Evolutionary conservation across 1,139 yeast genomes (phyloP), one percentile per base, ranked within the genome.

Genomic region (Tardiomyces blankii): DNA sequence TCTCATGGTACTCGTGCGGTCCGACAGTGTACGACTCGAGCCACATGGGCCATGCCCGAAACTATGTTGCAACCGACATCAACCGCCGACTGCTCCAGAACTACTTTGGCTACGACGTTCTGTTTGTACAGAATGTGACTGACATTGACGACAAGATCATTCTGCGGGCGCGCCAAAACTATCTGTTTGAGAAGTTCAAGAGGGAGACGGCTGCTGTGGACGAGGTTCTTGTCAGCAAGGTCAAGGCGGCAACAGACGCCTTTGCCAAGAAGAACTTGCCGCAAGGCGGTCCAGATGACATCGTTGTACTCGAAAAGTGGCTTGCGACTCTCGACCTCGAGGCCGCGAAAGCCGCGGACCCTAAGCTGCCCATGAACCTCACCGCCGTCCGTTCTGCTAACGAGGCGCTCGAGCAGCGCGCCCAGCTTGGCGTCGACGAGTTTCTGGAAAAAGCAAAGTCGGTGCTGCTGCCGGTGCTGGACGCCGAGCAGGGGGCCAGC

Each of bases 21-120:
- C 98, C 98, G 12, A 91, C 99, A 0, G 97, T 91, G n/a, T 91
- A 91, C 60, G 96, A 91, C 64, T 81, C 93, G 41, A 79, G 93
- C 45, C 99, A 91, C 62, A 87, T 91, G 96, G 99, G 99, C n/a
- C 99, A 93, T 66, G 98, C 98, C 18, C 74, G 98, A 65, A 91
- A 91, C 68, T 93, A 91, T 62, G 97, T 91, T 44, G 79, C 96
- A 9, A 85, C 87, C 46, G 98, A 93, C 64, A 87, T 91, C 61
- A 84, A 87, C 61, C 78, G 98, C 62, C 75, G 98, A 55, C 75
- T 93, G 43, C 64, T 91, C 54, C 86, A 81, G 62, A 88, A 89
- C 62, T 89, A 87, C 65, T 91, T 93, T 67, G 95, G 95, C 18
- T 91, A 86, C 67, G 79, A 85, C 56, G 75, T 91, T 42, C 73